phyloP scores from a whole-genome alignment of 2,329 filamentous ascomycete species.

The Gaeumannomyces sp. region DNA sequence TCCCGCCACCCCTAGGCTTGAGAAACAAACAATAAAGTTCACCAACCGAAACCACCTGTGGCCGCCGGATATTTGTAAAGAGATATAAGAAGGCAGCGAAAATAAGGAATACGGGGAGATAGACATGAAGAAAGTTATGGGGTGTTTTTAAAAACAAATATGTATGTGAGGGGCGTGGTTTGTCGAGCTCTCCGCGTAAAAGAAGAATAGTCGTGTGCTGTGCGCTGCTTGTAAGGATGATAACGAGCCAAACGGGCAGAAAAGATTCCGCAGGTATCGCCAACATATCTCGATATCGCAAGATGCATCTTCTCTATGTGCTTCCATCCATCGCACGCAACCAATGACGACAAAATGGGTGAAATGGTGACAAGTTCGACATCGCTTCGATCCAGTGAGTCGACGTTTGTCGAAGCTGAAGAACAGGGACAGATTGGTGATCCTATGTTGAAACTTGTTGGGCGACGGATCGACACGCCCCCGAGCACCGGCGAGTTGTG shows the following conservation, averaged over 20 bases:
- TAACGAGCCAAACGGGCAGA: background rate
- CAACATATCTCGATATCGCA: constrained; percentile 4
- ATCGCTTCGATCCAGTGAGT: background rate
- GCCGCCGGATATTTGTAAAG: background rate
- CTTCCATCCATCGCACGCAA: background rate
- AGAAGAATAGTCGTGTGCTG: background rate
- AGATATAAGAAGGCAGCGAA: background rate
- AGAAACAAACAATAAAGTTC: background rate
- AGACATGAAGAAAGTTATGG: background rate
- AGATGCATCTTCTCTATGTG: constrained; percentile 9
- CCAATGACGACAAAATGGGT: constrained; percentile 5
- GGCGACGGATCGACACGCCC: background rate
- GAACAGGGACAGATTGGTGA: background rate
- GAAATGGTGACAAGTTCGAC: background rate
- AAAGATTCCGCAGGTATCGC: background rate
- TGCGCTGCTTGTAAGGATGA: background rate
- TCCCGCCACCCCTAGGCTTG: background rate
- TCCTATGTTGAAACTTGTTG: background rate
- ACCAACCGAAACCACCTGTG: constrained; percentile 4
- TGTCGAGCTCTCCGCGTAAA: background rate
- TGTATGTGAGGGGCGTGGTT: background rate
- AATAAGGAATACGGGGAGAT: constrained; percentile 3
- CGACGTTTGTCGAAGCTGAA: background rate
- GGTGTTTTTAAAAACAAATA: background rate
- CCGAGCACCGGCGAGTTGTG: background rate